Evolutionary conservation across 2,329 filamentous ascomycete genomes (phyloP), one percentile per base, ranked within the genome.

Genomic region (Hymenotorrendiella dingleyae): DNA sequence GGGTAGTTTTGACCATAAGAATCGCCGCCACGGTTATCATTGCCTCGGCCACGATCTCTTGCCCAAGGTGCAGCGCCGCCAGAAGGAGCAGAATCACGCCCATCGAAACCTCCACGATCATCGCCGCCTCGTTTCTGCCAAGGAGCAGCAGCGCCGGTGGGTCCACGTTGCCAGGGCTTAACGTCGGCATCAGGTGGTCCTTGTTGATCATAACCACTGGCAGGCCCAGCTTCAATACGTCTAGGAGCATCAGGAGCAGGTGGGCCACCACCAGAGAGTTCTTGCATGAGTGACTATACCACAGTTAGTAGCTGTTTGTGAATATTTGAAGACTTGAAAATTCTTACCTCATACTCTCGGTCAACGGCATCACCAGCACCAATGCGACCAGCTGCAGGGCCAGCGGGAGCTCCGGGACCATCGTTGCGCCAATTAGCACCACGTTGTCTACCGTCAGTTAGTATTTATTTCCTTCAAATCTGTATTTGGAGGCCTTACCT

Each of bases 401-500:
- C 66, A 54, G 69, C 65, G 45, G 63, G 59, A 36, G 61, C 68
- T 39, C 62, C 63, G 47, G 69, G 69, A 45, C 76, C 77, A 56
- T 86, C 80, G 60, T 95, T 95, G 59, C 93, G 89, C 87, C 88
- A 96, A 65, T 86, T 90, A 34, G 83, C 80, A 58, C 93, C 93
- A 62, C 86, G 60, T 54, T 57, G 58, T 82, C 70, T 93, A 86
- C 21, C n/a, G 44, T 21, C 38, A 29, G 45, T 57, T 40, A 57
- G 54, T 36, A 43, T 42, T 4, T n/a, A n/a, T n/a, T 10, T 40
- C 9, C 21, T 12, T 34, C 12, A 8, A 28, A 10, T 16, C 14
- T 23, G 12, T 26, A 17, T 10, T 6, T 9, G 19, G 12, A 21
- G 33, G 43, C n/a, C 52, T 21, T 45, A 55, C 62, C 93, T 78